Conservation (phyloP, 306 rosid genomes). For the Castanea sativa region DNA sequence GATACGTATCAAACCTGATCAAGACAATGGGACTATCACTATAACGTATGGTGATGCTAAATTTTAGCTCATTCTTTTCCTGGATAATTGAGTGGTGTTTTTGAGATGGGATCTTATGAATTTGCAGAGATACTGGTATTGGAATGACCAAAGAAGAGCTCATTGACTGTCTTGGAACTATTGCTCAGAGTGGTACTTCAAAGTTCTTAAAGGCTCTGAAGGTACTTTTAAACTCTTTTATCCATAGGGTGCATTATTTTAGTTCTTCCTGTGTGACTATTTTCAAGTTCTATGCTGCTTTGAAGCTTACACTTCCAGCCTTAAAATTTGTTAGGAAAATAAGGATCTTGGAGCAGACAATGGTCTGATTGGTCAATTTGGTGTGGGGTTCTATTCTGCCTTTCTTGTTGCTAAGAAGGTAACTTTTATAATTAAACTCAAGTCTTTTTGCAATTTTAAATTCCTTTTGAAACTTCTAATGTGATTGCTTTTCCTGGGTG, state of each 20-base stretch:
- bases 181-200: constrained; percentile 99
- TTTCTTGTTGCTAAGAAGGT: constrained; percentile 98
- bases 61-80: neutral
- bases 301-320: neutral
- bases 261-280: neutral
- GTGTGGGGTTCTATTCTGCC: constrained; percentile 97
- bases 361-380: constrained; percentile 92
- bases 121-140: constrained; percentile 83
- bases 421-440: constrained; percentile 12
- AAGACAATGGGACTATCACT: constrained; percentile 81
- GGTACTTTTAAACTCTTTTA: constrained; percentile 34
- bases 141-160: constrained; percentile 97
- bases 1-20: constrained; percentile 87
- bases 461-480: constrained; percentile 1
- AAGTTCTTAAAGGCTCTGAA: constrained; percentile 88
- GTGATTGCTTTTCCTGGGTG: neutral
- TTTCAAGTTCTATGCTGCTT: neutral
- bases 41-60: constrained; percentile 52
- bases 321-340: constrained; percentile 58
- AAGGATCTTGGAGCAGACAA: constrained; percentile 89
- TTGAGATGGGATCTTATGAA: constrained; percentile 1
- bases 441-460: neutral
- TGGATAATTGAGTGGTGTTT: constrained; percentile 1
- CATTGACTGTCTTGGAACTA: constrained; percentile 96
- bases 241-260: neutral